Conservation (phyloP, 805 yeast genomes). For the Teunomyces funiuensis region DNA sequence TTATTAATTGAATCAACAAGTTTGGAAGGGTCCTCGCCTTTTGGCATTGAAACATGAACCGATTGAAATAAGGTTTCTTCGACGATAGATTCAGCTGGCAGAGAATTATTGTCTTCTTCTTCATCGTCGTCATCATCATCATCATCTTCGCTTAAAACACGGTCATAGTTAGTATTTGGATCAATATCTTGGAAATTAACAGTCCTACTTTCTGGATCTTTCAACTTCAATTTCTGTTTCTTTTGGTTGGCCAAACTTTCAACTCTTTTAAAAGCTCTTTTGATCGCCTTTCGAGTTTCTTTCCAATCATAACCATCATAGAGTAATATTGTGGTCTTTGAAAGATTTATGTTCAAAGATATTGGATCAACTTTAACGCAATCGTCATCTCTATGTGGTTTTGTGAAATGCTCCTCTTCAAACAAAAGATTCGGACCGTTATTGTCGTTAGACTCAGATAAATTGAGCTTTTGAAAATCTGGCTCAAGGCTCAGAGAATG, state of each 20-base stretch:
- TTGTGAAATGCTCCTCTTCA: conserved; percentile 28
- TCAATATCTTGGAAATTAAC: not conserved
- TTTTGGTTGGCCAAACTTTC: conserved; percentile 37
- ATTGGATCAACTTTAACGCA: conserved; percentile 20
- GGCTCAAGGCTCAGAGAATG: conserved; percentile 16
- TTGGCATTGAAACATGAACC: conserved; percentile 64
- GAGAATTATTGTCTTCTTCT: conserved; percentile 1
- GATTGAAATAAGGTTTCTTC: conserved; percentile 72
- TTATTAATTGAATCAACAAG: conserved; percentile 57
- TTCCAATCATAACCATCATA: conserved; percentile 95
- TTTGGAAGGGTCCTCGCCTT: conserved; percentile 42
- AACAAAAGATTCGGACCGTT: conserved; percentile 12
- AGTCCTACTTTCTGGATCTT: conserved; percentile 5
- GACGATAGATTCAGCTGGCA: conserved; percentile 6
- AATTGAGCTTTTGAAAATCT: conserved; percentile 26
- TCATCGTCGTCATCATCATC: too few species aligned
- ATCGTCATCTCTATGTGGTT: not conserved
- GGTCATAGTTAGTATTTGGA: too few species aligned
- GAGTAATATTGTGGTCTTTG: conserved; percentile 47
- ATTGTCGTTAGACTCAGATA: conserved; percentile 8
- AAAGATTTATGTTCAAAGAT: conserved; percentile 31
- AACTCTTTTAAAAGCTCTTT: conserved; percentile 61
- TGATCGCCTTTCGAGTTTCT: conserved; percentile 66
- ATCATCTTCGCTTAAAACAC: not conserved
- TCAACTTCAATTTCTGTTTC: conserved; percentile 30